Percentiles rank a stretch among this genome's conserved stretches.
Conservation (phyloP, 139 green algal species). For the Closterium sp. region DNA sequence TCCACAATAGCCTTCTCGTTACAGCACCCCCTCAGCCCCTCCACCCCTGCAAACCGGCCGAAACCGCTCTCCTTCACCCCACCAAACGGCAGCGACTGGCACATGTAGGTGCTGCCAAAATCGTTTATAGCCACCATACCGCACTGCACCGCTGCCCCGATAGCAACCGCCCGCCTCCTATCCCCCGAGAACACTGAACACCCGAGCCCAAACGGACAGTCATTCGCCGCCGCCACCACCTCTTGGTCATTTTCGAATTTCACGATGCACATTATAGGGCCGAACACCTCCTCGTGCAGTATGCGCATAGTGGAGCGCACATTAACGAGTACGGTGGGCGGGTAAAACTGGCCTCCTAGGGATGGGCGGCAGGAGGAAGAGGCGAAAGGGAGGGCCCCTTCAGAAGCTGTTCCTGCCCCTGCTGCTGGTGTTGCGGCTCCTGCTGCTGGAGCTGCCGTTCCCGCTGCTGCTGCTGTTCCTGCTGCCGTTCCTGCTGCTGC, state of each 20-base stretch:
- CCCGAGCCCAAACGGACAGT: slow-evolving; percentile 93
- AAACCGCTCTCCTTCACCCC: slow-evolving; percentile 95
- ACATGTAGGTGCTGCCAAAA: slow-evolving; percentile 96
- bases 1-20: slow-evolving; percentile 71
- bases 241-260: slow-evolving; percentile 73
- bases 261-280: slow-evolving; percentile 75
- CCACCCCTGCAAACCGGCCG: slow-evolving; percentile 89
- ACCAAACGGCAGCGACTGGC: slow-evolving; percentile 94
- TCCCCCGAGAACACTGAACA: slow-evolving; percentile 79
- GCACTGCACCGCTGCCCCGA: slow-evolving; percentile 65
- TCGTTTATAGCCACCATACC: slow-evolving; percentile 96
- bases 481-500: neutral
- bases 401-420: neutral
- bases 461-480: neutral
- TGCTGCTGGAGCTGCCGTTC: neutral
- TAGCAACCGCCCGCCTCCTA: slow-evolving; percentile 56
- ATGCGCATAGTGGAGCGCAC: slow-evolving; percentile 83
- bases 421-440: neutral
- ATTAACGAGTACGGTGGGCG: slow-evolving; percentile 82
- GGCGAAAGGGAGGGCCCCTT: neutral
- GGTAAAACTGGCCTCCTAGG: slow-evolving; percentile 84
- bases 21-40: slow-evolving; percentile 90
- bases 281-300: slow-evolving; percentile 78
- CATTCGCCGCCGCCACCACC: slow-evolving; percentile 87
- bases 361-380: neutral